Base-by-base conservation (phyloP, 1,284 basidiomycete genomes). In the Trichosporon sp. region DNA sequence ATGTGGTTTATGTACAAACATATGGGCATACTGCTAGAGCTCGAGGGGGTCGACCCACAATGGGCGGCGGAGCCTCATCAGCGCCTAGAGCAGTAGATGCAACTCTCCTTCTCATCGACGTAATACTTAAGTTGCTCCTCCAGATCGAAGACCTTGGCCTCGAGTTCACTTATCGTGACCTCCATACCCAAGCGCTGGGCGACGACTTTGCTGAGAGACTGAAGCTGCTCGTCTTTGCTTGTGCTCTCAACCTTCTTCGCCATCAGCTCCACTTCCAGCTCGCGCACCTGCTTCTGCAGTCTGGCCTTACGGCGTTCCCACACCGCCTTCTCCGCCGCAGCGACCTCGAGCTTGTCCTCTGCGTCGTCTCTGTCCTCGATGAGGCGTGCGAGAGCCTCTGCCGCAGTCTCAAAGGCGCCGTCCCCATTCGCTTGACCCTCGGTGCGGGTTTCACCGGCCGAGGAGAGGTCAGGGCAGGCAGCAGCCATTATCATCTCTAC, bases 271-370 rank as follows among this genome's bases (percentile, higher is more conserved):
- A 21, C 19, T 4, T 44, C 23, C 7, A 44, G 16, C 40, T 44
- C 6, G 40, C 40, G 40, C 40, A 44, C 40, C 19, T 44, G 14
- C 5, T 14, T 23, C 19, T 21, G 19, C 19, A 44, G 16, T 2
- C 19, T 21, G 40, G 16, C 40, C 19, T 44, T 44, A 21, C 40
- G 40, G 19, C 40, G 40, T 21, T 44, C 14, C 19, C 19, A 11
- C 6, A 44, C 16, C 4, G 16, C 9, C 40, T 9, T 44, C 16
- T 44, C 19, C 19, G 40, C 40, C 3, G 19, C 7, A 4, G 40
- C 40, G 40, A 44, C 6, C 7, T n/a, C 40, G 40, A 44, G 40
- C 40, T 44, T 92, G 56, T 56, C 54, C 31, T 56, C 52, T 1
- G 27, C 31, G 27, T 56, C 52, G n/a, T 56, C 52, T 31, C 33